Evolutionary conservation across 2,329 filamentous ascomycete genomes (phyloP), one percentile per base, ranked within the genome.

Genomic region (Orbilia quercus): DNA sequence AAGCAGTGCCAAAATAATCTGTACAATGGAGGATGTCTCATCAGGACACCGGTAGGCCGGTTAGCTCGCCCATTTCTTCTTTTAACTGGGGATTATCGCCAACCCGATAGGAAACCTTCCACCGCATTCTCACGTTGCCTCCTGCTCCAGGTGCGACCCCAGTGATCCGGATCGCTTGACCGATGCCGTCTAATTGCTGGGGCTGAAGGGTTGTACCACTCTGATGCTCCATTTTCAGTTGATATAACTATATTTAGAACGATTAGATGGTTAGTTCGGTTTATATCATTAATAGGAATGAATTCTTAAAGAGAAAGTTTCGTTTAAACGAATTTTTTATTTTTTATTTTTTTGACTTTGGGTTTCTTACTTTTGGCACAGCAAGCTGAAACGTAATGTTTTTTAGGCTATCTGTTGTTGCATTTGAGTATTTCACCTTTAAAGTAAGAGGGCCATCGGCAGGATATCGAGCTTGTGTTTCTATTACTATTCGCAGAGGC

Each of bases 301-400:
- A 44, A 16, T 23, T 51, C 57, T 11, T 28, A 38, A 60, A 28
- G 16, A 2, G 31, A 50, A 23, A 64, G 34, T 20, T 2, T 14
- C 53, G 2, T 75, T 67, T 20, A 50, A 76, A 48, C 47, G 45
- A 55, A 23, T 23, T 25, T 14, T 20, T 48, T 23, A 36, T 5
- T 9, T 34, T 59, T 5, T 34, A 48, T 31, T 54, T 40, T 34
- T 59, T 5, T 34, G 48, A 31, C 51, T 40, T n/a, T 9, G 50
- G 40, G 18, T 14, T 28, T 75, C 81, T 76, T 83, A 96, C 93
- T 87, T 94, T 98, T 71, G 94, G 95, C 28, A 97, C 94, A 1
- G 95, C 95, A 40, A 96, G 85, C 80, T 96, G 91, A 79, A 97
- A 96, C 69, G 94, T 92, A 28, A 99, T 83, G 75, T 96, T 90